phyloP scores from a whole-genome alignment of 768 basidiomycete genomes.

The Porphyrellus cyaneotinctus region DNA sequence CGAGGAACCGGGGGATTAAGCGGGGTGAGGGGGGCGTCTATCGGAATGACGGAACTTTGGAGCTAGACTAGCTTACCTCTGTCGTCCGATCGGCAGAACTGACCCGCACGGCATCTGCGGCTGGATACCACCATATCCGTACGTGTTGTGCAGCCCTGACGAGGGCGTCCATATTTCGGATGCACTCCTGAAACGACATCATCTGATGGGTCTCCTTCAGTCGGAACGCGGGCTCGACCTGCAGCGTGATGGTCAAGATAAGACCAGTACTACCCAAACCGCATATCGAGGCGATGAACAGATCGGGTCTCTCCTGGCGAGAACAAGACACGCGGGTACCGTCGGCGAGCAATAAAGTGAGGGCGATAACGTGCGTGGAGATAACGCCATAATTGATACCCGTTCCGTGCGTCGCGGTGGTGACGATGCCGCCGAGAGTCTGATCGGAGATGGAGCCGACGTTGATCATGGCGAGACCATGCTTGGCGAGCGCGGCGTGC shows the following conservation, averaged over 20 bases:
- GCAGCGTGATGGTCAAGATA: conserved; percentile 71
- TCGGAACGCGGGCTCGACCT: conserved; percentile 78
- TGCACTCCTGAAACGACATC: conserved; percentile 57
- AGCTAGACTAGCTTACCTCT: conserved; percentile 52
- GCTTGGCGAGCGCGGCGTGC: conserved; percentile 58
- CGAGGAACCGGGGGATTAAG: conserved; percentile 4
- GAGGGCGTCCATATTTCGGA: conserved; percentile 52
- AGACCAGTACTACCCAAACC: conserved; percentile 90
- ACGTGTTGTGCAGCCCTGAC: conserved; percentile 76
- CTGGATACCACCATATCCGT: conserved; percentile 95
- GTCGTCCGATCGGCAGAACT: conserved; percentile 70
- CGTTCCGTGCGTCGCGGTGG: conserved; percentile 94
- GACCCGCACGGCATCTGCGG: conserved; percentile 64
- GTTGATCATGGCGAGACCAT: conserved; percentile 82
- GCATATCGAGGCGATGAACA: conserved; percentile 88
- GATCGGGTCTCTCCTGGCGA: conserved; percentile 54
- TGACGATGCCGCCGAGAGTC: conserved; percentile 86
- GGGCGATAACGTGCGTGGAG: conserved; percentile 71
- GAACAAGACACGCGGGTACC: conserved; percentile 69
- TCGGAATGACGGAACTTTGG: conserved; percentile 8
- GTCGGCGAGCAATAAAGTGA: conserved; percentile 75
- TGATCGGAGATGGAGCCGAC: conserved; percentile 97
- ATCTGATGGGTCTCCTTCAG: conserved; percentile 69
- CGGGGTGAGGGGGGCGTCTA: conserved; percentile 6
- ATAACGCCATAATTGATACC: conserved; percentile 78